Evolutionary conservation across 441 rosid genomes (phyloP), one percentile per base, ranked within the genome.

Genomic region (Hura crepitans): DNA sequence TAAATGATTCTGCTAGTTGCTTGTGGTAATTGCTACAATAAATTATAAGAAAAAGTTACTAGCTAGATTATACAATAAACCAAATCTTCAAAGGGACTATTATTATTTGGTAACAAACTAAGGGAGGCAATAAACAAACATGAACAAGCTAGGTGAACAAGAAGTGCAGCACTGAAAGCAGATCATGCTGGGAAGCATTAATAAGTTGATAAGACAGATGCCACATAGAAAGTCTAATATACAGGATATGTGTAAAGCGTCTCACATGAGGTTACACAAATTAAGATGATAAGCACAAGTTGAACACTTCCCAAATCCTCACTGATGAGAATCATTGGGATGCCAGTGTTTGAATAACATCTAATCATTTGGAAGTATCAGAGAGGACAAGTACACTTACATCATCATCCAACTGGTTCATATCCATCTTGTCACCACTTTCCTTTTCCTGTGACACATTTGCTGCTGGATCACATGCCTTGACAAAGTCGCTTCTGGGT

Each of bases 361-460:
- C 50, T 1, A 73, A 62, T 45, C 62, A 72, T 62, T 63, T 42
- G 49, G 55, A 57, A 58, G 50, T 49, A 46, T 47, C 31, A 56
- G 70, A 49, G 14, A 71, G 57, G 56, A 20, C 8, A 64, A 76
- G 54, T 51, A 65, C 28, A 68, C 64, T 81, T 80, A 88, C 89
- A 71, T 6, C 73, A 72, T 82, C 84, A 76, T 78, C 83, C 65
- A 58, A 59, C 66, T 65, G 86, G 72, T 78, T 66, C 63, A 61
- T 60, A 71, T 70, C 58, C 68, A 70, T 54, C 70, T 63, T 51
- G 42, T 62, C 62, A 47, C 77, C 77, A n/a, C 71, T 58, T 71
- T 75, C 81, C 66, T 74, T 81, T 66, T 72, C 65, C 45, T 72
- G 65, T 66, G 81, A 68, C 35, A 51, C 22, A 75, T 65, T 66